Base-by-base conservation (phyloP, 108 stramenopile genomes). In the Asterionellopsis glacialis region DNA sequence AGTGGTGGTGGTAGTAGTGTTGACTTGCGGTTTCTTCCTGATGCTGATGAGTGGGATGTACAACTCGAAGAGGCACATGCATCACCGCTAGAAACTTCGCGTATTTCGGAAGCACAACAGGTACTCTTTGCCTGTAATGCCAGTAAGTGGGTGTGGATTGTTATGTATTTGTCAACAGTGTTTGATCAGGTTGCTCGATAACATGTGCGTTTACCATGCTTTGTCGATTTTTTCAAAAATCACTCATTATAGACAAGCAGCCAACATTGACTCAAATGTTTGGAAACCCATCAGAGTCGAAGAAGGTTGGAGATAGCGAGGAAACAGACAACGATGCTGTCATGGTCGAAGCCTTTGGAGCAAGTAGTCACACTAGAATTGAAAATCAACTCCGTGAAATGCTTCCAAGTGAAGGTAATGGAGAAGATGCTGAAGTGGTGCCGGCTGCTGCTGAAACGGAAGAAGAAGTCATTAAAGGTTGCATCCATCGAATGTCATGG, bases 261-360 rank as follows among this genome's bases (percentile, higher is more conserved):
- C 62, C 67, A 9, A 74, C 67, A 11, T 26, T 74, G 26, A 68
- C 67, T n/a, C 61, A 74, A 47, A 49, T 74, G 45, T 39, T 74
- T 33, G 73, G 73, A 18, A 22, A 52, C 28, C 2, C 47, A 48
- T 19, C 19, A 19, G 19, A 9, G 19, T 19, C 16, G 47, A 9
- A 48, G 16, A 9, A 48, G 9, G 47, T 2, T 48, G 21, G 21
- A 48, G 47, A n/a, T n/a, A n/a, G 16, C 9, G 19, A 48, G 19
- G 47, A 48, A 9, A 21, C 6, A 9, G 5, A 5, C 5, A 16
- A 19, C 5, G 47, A 16, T 48, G 47, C 47, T 19, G 9, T 48
- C 47, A 21, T 19, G 47, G 47, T 33, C 7, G 5, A 33, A 33
- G 33, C 5, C 33, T 33, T 2, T 33, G 33, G 7, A n/a, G n/a